Evolutionary conservation across 1,284 basidiomycete genomes (phyloP), one percentile per base, ranked within the genome.

Genomic region (Mycosarcoma mackinlayi): DNA sequence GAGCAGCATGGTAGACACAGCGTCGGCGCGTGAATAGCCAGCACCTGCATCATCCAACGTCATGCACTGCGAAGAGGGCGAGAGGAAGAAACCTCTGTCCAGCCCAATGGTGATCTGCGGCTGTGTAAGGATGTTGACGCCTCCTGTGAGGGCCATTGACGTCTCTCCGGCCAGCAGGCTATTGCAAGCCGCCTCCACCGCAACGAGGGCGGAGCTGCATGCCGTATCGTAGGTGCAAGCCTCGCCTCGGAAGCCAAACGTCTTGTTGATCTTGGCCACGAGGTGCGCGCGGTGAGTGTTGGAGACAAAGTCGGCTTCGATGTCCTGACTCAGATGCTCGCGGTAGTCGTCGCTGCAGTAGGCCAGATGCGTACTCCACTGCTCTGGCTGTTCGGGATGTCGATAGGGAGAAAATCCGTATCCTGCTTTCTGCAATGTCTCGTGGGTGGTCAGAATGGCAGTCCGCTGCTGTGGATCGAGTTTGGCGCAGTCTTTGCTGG

Each of bases 31-130:
- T 5, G 64, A 68, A 31, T 75, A 75, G 19, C 73, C 73, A 9
- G 61, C 50, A 3, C 64, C 73, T 19, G 58, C 64, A 35, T 68
- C 68, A 31, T 75, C 73, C 3, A 75, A 46, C 24, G 69, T 69
- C 60, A 65, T 61, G 50, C 73, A 75, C 39, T 75, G 73, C 1
- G 69, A 68, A 4, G 73, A 66, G 5, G 57, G 30, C n/a, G 61
- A 66, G 7, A 75, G 69, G 50, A 75, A 75, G 54, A 69, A 69
- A 30, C 65, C 73, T 47, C 69, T 46, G 46, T 75, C 73, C 8
- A 75, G 54, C 2, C 73, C 73, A 33, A 75, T 65, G 16, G 63
- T 69, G 44, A 75, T 73, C 37, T 75, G 69, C 25, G 73, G 73
- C 47, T 73, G 69, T 1, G 65, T 73, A 19, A 75, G 58, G 24